These are phyloP conservation scores for Nepenthes gracilis DNA, from an alignment of 148 eudicot species.

Conservation along the genomic window DNA sequence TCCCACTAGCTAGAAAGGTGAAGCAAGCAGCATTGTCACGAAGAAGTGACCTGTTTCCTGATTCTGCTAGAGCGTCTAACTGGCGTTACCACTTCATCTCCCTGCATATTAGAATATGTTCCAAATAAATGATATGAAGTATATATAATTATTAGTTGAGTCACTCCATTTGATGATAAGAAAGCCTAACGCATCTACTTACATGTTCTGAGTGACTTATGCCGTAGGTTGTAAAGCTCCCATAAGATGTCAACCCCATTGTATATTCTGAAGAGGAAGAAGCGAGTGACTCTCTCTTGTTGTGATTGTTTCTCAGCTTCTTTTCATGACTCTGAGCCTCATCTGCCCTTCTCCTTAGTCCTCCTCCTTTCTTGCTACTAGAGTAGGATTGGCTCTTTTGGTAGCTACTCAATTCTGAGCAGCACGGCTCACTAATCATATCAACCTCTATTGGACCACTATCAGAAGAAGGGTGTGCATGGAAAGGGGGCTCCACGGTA, in stretches of 20 bases:
- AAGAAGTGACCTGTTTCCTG: conserved; percentile 53
- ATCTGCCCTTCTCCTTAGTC: conserved; percentile 7
- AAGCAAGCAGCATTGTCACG: conserved; percentile 6
- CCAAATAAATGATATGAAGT: neutral
- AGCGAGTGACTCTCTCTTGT: conserved; percentile 75
- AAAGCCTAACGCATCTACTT: conserved; percentile 13
- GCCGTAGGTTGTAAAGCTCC: conserved; percentile 90
- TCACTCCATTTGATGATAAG: neutral
- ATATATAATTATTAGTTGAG: neutral
- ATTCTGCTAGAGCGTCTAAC: conserved; percentile 92
- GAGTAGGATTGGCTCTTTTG: conserved; percentile 28
- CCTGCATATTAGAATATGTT: conserved; percentile 19
- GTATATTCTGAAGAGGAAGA: conserved; percentile 61
- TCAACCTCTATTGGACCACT: conserved; percentile 37
- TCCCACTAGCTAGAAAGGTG: too few species aligned
- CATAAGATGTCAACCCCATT: conserved; percentile 53
- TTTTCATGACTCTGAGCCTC: conserved; percentile 53
- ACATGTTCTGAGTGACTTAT: conserved; percentile 49
- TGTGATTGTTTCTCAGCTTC: conserved; percentile 24
- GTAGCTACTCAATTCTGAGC: conserved; percentile 73
- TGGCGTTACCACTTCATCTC: conserved; percentile 76
- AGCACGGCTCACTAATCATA: conserved; percentile 38
- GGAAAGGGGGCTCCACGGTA: conserved; percentile 3
- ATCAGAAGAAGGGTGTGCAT: conserved; percentile 7
- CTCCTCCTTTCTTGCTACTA: conserved; percentile 23